Evolutionary conservation across 176 grass and related monocot species (phyloP).

Genomic region (Rhipidocladum racemiflorum): DNA sequence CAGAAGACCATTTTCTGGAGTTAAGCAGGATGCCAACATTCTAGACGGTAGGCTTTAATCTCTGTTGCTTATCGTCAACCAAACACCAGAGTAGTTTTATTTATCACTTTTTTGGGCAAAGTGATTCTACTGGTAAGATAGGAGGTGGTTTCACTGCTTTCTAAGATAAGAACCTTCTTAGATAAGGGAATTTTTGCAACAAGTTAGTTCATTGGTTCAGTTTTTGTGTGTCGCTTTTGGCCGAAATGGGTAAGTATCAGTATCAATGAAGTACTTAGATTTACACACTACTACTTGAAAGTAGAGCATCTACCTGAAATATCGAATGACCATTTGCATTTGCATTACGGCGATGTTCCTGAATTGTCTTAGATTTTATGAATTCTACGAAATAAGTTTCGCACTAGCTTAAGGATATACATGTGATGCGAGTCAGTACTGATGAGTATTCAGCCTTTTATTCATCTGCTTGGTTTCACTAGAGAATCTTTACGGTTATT

Average conservation of each 20-base stretch:
- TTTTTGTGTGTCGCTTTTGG: neutral
- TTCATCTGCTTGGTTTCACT: slow-evolving; percentile 2
- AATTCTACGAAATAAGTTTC: neutral
- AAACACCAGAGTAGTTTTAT: neutral
- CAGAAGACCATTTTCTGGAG: neutral
- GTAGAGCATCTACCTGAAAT: neutral
- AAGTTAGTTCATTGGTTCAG: slow-evolving; percentile 6
- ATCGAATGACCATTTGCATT: slow-evolving; percentile 18
- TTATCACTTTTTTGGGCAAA: neutral
- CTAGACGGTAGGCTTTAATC: neutral
- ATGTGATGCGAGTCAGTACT: neutral
- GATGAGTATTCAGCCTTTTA: neutral
- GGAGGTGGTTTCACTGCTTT: neutral
- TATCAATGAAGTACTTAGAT: neutral
- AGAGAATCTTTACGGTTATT: neutral
- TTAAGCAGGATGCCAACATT: neutral
- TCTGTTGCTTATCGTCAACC: neutral
- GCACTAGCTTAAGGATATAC: neutral
- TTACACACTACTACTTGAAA: slow-evolving; percentile 7
- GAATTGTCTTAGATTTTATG: neutral
- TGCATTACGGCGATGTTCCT: neutral
- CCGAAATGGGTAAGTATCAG: neutral
- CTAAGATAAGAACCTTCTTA: neutral
- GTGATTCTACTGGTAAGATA: neutral
- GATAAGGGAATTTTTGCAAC: neutral